Evolutionary conservation across 306 rosid genomes (phyloP).

Genomic region (Rubus idaeus): DNA sequence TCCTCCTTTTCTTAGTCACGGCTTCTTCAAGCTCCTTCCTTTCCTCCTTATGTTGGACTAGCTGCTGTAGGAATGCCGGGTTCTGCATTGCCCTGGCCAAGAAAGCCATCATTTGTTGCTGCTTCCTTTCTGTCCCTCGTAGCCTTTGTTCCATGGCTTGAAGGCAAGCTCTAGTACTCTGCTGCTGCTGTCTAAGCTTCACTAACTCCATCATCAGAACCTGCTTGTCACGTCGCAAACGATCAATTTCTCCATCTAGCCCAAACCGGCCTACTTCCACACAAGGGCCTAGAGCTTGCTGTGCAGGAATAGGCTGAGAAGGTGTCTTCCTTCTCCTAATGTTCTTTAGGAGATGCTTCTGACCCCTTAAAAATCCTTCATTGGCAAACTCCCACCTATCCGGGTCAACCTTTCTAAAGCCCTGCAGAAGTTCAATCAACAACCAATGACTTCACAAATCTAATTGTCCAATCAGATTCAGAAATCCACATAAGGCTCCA

Average conservation of each 20-base stretch:
- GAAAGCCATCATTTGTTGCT: slow-evolving; percentile 83
- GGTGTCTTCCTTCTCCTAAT: slow-evolving; percentile 62
- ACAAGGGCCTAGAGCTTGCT: slow-evolving; percentile 42
- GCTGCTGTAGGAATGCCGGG: slow-evolving; percentile 60
- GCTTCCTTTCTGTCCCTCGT: slow-evolving; percentile 64
- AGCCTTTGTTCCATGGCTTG: slow-evolving; percentile 71
- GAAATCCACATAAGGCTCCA: neutral
- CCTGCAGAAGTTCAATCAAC: slow-evolving; percentile 49
- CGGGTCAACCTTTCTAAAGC: slow-evolving; percentile 79
- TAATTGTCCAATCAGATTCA: slow-evolving; percentile 8
- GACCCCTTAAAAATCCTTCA: slow-evolving; percentile 70
- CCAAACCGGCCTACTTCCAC: slow-evolving; percentile 54
- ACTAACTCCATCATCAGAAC: slow-evolving; percentile 63
- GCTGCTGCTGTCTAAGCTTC: slow-evolving; percentile 76
- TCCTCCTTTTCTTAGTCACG: slow-evolving; percentile 70
- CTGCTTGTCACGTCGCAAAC: slow-evolving; percentile 56
- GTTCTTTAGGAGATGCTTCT: slow-evolving; percentile 59
- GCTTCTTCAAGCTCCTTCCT: slow-evolving; percentile 59
- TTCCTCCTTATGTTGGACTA: slow-evolving; percentile 58
- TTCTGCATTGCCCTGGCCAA: slow-evolving; percentile 77
- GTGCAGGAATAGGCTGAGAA: slow-evolving; percentile 47
- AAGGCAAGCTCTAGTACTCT: slow-evolving; percentile 50
- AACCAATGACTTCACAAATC: slow-evolving; percentile 18
- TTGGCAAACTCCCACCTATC: slow-evolving; percentile 87
- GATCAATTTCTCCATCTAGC: slow-evolving; percentile 54